These are phyloP conservation scores for Lipomyces anomalus DNA, from an alignment of 805 yeast species.

Conservation along the genomic window DNA sequence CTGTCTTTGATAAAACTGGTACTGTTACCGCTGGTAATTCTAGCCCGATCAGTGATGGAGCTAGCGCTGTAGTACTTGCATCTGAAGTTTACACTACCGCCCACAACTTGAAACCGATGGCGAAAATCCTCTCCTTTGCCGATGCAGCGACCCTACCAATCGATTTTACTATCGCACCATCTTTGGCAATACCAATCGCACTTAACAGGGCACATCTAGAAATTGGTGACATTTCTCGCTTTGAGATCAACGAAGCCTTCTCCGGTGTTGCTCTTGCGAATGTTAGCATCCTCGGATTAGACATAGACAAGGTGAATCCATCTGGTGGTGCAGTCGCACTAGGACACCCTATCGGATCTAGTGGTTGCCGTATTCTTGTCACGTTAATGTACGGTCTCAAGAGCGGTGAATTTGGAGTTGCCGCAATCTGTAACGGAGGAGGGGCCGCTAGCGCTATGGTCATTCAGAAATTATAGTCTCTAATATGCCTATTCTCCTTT, in stretches of 20 bases:
- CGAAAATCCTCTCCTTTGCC: slow-evolving; percentile 90
- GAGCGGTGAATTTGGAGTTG: slow-evolving; percentile 79
- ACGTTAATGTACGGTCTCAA: slow-evolving; percentile 73
- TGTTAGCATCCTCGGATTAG: slow-evolving; percentile 51
- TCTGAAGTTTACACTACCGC: slow-evolving; percentile 80
- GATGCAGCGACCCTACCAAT: slow-evolving; percentile 95
- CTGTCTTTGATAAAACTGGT: slow-evolving; percentile 94
- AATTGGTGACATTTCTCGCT: slow-evolving; percentile 70
- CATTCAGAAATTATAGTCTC: slow-evolving; percentile 56
- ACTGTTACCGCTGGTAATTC: slow-evolving; percentile 97
- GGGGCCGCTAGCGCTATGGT: slow-evolving; percentile 97
- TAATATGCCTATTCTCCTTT: too few relatives aligned
- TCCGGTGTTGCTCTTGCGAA: slow-evolving; percentile 94
- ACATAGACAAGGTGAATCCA: slow-evolving; percentile 63
- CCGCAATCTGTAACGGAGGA: slow-evolving; percentile 98
- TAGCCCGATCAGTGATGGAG: slow-evolving; percentile 95
- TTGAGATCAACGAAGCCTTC: slow-evolving; percentile 96
- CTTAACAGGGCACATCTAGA: slow-evolving; percentile 73
- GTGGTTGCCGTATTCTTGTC: slow-evolving; percentile 91
- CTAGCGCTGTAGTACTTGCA: slow-evolving; percentile 86
- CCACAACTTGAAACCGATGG: slow-evolving; percentile 81
- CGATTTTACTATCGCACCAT: slow-evolving; percentile 94
- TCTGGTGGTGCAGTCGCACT: slow-evolving; percentile 97
- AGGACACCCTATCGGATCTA: slow-evolving; percentile 94
- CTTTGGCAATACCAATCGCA: slow-evolving; percentile 94